Evolutionary conservation across 768 basidiomycete genomes (phyloP).

Genomic region (Boletus rubroflammeus): DNA sequence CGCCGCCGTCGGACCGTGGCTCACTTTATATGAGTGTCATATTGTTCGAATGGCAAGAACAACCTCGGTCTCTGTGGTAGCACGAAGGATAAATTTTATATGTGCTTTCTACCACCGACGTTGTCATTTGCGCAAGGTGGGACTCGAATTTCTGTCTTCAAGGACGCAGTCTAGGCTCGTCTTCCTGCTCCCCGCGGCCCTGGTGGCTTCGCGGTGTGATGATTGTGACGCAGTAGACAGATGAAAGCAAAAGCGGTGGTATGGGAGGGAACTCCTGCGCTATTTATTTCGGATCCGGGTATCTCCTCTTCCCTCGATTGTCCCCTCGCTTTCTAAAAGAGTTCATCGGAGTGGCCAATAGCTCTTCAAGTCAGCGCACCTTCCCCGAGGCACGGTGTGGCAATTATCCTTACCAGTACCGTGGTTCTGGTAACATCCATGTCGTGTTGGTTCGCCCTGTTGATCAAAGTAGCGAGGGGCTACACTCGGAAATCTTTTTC

Average conservation of each 20-base stretch:
- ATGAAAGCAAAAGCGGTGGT: neutral
- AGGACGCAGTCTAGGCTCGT: slow-evolving; percentile 1
- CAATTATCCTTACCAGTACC: neutral
- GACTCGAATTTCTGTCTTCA: slow-evolving; percentile 9
- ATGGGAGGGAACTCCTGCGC: neutral
- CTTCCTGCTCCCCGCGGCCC: slow-evolving; percentile 14
- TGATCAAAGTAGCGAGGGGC: neutral
- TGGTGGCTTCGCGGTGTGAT: neutral
- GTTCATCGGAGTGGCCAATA: neutral
- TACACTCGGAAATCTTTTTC: neutral
- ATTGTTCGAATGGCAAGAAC: slow-evolving; percentile 5
- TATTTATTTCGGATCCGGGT: slow-evolving; percentile 8
- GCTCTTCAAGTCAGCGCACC: slow-evolving; percentile 2
- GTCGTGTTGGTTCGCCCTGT: neutral
- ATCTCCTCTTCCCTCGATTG: slow-evolving; percentile 5
- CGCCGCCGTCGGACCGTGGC: slow-evolving; percentile 10
- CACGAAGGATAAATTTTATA: slow-evolving; percentile 5
- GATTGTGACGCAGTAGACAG: neutral
- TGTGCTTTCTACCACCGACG: slow-evolving; percentile 8
- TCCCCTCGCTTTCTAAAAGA: slow-evolving; percentile 6
- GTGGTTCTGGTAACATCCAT: neutral
- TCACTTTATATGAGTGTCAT: neutral
- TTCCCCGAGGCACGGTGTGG: neutral
- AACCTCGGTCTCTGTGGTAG: slow-evolving; percentile 4
- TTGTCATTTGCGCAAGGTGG: slow-evolving; percentile 13